Evolutionary conservation across 2,329 filamentous ascomycete species (phyloP).

Genomic region (Emericellopsis atlantica): DNA sequence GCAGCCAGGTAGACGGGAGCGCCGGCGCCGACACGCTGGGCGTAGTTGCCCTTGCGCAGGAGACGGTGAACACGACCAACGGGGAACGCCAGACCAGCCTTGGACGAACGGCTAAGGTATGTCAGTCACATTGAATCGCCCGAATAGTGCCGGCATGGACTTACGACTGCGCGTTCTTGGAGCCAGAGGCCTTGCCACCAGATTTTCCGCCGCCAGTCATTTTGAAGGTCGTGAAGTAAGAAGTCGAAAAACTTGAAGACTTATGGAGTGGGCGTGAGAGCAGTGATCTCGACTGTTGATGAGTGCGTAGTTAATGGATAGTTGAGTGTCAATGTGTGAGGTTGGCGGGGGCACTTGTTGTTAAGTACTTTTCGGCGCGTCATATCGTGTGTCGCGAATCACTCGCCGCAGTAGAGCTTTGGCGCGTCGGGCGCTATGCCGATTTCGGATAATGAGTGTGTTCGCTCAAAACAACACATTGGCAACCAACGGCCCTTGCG

Average conservation of each 20-base stretch:
- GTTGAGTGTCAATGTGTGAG: slow-evolving; percentile 6
- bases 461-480: slow-evolving; percentile 12
- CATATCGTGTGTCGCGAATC: slow-evolving; percentile 34
- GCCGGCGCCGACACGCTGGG: slow-evolving; percentile 97
- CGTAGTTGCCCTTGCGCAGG: slow-evolving; percentile 98
- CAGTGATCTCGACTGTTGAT: slow-evolving; percentile 11
- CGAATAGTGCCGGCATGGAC: slow-evolving; percentile 24
- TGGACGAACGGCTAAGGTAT: slow-evolving; percentile 74
- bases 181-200: slow-evolving; percentile 97
- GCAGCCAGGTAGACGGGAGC: slow-evolving; percentile 95
- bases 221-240: slow-evolving; percentile 45
- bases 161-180: slow-evolving; percentile 99
- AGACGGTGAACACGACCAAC: slow-evolving; percentile 99
- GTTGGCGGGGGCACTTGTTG: slow-evolving; percentile 29
- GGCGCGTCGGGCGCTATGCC: slow-evolving; percentile 17
- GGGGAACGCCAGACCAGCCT: slow-evolving; percentile 97
- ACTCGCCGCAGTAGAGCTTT: slow-evolving; percentile 17
- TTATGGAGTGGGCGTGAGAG: slow-evolving; percentile 3
- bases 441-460: slow-evolving; percentile 16
- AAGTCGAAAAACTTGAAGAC: slow-evolving; percentile 12
- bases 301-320: not conserved
- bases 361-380: slow-evolving; percentile 46
- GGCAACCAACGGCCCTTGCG: too few species aligned
- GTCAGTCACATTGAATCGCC: slow-evolving; percentile 1
- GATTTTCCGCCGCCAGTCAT: slow-evolving; percentile 99